phyloP scores from a whole-genome alignment of 1,284 basidiomycete genomes.

The Dichomitus squalens region DNA sequence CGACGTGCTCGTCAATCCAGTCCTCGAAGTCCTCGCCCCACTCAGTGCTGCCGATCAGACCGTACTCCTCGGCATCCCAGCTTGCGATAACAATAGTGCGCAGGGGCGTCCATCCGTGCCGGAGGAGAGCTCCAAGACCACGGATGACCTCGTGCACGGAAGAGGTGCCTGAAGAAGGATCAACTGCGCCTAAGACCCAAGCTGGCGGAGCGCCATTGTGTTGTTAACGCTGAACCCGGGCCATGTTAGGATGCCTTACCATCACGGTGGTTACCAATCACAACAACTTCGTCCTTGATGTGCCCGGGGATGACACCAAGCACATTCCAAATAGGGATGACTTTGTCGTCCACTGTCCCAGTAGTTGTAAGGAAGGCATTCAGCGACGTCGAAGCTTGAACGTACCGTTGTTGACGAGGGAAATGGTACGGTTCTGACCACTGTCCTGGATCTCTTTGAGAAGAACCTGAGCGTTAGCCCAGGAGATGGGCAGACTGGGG shows the following conservation, averaged over 20 bases:
- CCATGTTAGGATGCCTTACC: constrained; percentile 44
- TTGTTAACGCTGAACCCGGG: neutral
- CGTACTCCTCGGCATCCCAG: constrained; percentile 95
- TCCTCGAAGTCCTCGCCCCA: constrained; percentile 86
- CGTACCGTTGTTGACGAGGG: constrained; percentile 65
- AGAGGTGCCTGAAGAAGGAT: constrained; percentile 87
- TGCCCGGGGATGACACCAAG: constrained; percentile 90
- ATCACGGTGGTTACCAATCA: constrained; percentile 89
- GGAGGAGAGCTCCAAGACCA: constrained; percentile 73
- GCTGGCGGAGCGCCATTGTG: constrained; percentile 6
- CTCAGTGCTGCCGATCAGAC: constrained; percentile 85
- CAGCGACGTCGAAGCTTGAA: neutral
- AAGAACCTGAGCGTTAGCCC: constrained; percentile 65
- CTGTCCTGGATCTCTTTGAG: constrained; percentile 54
- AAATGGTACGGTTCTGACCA: constrained; percentile 47
- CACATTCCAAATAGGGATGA: constrained; percentile 83
- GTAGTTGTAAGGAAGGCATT: neutral
- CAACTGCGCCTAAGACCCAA: constrained; percentile 74
- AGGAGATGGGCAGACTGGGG: constrained; percentile 78
- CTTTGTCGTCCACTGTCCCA: constrained; percentile 61
- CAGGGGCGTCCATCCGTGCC: constrained; percentile 84
- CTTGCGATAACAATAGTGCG: constrained; percentile 85
- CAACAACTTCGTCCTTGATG: constrained; percentile 81
- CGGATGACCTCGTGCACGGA: constrained; percentile 81
- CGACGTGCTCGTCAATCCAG: constrained; percentile 77